Base-by-base conservation (phyloP, 2,329 filamentous ascomycete species). In the Corniculantispora saksenae region DNA sequence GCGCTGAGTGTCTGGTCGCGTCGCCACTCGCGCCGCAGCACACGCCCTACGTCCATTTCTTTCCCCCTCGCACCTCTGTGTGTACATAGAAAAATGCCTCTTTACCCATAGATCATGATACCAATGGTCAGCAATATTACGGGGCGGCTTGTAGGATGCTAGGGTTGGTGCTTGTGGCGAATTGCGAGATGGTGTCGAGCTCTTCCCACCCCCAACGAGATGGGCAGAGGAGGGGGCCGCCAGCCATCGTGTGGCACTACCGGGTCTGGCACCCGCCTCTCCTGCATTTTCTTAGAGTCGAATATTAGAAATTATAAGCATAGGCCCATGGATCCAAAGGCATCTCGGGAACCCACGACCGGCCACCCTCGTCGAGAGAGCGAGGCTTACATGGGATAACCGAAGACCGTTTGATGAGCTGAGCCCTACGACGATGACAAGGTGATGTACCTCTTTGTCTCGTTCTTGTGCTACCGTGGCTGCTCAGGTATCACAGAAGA, bases 401-500 rank as follows among this genome's bases (percentile, higher is more conserved):
- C n/a, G n/a, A n/a, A n/a, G n/a, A n/a, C n/a, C n/a, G n/a, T n/a
- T 43, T n/a, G 54, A 21, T 12, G 48, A 12, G 21, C 48, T 21
- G 15, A 21, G 5, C 15, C 45, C 29, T 29, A 27, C 2, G 25
- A 32, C 35, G 40, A 58, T 35, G 15, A 10, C 35, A 12, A 12
- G 23, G 15, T 40, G 10, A n/a, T n/a, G n/a, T n/a, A n/a, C n/a
- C n/a, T n/a, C 47, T 27, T 15, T 43, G 27, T 15, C 47, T 43
- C n/a, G n/a, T 43, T 53, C 23, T 12, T 45, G 59, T 61, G 35
- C 25, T n/a, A 45, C 59, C 23, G 35, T 53, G 48, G 60, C 50
- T 56, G 50, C n/a, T 62, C 40, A 62, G 38, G 32, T 55, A 55
- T 62, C 60, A 55, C 50, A 40, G 50, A 23, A 56, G 25, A 62